Percentiles rank a stretch among this genome's conserved stretches.
phyloP scores from a whole-genome alignment of 2,329 filamentous ascomycete genomes.

The Phaeosphaeriaceae sp. region DNA sequence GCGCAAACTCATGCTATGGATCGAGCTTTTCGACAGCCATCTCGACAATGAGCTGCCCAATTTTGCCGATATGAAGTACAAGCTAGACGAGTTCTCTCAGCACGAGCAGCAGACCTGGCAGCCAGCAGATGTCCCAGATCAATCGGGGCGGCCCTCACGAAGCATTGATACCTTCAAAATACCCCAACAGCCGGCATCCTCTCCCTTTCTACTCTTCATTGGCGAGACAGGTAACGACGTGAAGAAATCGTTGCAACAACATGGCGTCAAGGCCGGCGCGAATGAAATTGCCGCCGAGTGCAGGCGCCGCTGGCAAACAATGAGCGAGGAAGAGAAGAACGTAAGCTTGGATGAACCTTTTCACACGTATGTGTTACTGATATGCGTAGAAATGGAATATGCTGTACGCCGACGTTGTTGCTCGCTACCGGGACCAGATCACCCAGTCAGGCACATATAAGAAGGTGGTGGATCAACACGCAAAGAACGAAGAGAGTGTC shows the following conservation, averaged over 20 bases:
- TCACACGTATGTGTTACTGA: conserved; percentile 15
- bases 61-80: conserved; percentile 47
- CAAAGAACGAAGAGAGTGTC: conserved; percentile 48
- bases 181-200: conserved; percentile 48
- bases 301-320: conserved; percentile 47
- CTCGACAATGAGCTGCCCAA: conserved; percentile 49
- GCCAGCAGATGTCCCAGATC: conserved; percentile 17
- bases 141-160: conserved; percentile 22
- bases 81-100: conserved; percentile 39
- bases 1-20: conserved; percentile 69
- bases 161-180: conserved; percentile 43
- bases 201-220: conserved; percentile 50
- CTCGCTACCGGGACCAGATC: conserved; percentile 48
- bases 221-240: conserved; percentile 49
- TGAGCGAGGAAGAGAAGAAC: conserved; percentile 49
- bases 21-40: conserved; percentile 68
- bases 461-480: conserved; percentile 46
- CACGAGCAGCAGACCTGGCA: conserved; percentile 24
- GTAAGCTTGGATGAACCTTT: conserved; percentile 15
- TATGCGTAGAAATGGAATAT: conserved; percentile 49
- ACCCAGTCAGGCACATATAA: conserved; percentile 45
- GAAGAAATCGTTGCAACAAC: conserved; percentile 45
- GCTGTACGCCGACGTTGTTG: conserved; percentile 50
- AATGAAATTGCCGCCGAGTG: conserved; percentile 53
- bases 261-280: conserved; percentile 47